A percentile compares a stretch with the other conserved stretches of the same genome.
Evolutionary conservation across 2,329 filamentous ascomycete species (phyloP).

Genomic region (Curvularia sp.): DNA sequence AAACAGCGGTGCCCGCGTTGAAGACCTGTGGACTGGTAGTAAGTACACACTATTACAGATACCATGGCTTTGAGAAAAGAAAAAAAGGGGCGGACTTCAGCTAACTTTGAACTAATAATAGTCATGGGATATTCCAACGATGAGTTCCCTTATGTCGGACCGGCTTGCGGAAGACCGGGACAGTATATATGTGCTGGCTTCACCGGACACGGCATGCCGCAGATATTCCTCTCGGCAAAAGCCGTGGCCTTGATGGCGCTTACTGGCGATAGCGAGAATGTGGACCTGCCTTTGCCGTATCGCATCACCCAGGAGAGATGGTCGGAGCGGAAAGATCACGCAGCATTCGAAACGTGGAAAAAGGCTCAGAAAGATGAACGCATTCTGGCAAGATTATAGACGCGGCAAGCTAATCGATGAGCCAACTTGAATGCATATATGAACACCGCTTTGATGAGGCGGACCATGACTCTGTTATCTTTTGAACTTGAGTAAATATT

Average conservation of each 20-base stretch:
- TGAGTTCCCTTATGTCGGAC: constrained; percentile 21
- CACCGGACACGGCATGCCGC: constrained; percentile 31
- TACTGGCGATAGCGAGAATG: constrained; percentile 9
- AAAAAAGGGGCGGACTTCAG: neutral
- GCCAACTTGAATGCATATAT: neutral
- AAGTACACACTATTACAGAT: constrained; percentile 13
- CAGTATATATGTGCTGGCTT: constrained; percentile 31
- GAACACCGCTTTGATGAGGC: neutral
- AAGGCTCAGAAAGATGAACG: neutral
- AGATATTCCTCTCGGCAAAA: constrained; percentile 47
- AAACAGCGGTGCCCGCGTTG: constrained; percentile 22
- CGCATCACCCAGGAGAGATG: constrained; percentile 15
- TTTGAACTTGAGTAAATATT: too few relatives aligned
- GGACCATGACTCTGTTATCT: neutral
- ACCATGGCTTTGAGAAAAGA: neutral
- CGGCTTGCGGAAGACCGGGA: constrained; percentile 14
- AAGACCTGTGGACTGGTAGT: constrained; percentile 36
- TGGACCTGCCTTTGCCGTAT: constrained; percentile 19
- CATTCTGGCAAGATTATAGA: constrained; percentile 8
- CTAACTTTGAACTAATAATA: neutral
- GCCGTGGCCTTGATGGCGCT: constrained; percentile 43
- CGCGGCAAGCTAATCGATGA: neutral
- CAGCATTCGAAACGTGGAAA: constrained; percentile 14
- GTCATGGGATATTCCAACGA: constrained; percentile 28
- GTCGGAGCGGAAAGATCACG: constrained; percentile 14